Conservation (phyloP, 495 filamentous ascomycete genomes). For the Amniculicola lignicola region DNA sequence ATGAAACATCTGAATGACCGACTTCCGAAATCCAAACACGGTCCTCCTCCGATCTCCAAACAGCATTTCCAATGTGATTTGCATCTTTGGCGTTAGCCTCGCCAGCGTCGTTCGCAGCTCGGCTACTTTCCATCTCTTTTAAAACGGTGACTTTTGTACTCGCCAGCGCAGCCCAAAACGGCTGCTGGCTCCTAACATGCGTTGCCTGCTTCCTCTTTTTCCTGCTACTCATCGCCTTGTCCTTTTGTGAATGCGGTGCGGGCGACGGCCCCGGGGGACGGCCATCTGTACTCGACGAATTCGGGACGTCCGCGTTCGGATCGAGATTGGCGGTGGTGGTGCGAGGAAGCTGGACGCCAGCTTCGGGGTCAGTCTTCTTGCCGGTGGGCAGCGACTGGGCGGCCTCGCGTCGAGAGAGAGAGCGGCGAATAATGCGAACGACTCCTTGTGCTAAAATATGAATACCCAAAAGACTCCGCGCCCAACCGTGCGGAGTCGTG, state of each 20-base stretch:
- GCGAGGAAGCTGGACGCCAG: constrained; percentile 29
- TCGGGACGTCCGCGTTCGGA: constrained; percentile 47
- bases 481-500: constrained; percentile 30
- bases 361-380: constrained; percentile 41
- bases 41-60: constrained; percentile 66
- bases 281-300: constrained; percentile 51
- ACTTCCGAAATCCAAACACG: constrained; percentile 87
- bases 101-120: constrained; percentile 68
- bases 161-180: constrained; percentile 89
- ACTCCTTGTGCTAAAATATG: constrained; percentile 39
- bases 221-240: constrained; percentile 62
- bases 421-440: constrained; percentile 38
- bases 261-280: constrained; percentile 49
- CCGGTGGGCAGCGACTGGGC: constrained; percentile 27
- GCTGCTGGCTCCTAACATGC: constrained; percentile 83
- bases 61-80: constrained; percentile 74
- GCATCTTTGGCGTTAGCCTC: constrained; percentile 73
- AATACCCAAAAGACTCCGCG: constrained; percentile 31
- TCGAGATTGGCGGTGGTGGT: constrained; percentile 31
- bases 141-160: constrained; percentile 92
- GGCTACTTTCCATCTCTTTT: constrained; percentile 86
- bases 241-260: constrained; percentile 51
- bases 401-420: constrained; percentile 28
- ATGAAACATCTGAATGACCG: constrained; percentile 75
- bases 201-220: constrained; percentile 86